A percentile compares a stretch with the other conserved stretches of the same genome.
Evolutionary conservation across 1,139 yeast genomes (phyloP).

Genomic region (Candida sp.): DNA sequence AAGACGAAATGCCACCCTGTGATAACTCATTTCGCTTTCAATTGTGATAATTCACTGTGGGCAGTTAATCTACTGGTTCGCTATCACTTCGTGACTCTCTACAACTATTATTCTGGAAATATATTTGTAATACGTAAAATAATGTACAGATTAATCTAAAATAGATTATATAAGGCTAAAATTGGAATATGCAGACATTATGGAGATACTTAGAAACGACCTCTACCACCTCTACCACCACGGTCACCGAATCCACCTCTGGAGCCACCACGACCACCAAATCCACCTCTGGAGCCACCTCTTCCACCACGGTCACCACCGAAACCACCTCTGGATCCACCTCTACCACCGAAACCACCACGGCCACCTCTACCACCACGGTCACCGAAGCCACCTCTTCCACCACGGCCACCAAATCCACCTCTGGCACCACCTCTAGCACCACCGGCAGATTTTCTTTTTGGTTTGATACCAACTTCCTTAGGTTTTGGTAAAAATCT

Average conservation of each 20-base stretch:
- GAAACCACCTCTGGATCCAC: slow-evolving; percentile 36
- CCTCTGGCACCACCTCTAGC: slow-evolving; percentile 25
- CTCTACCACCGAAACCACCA: slow-evolving; percentile 37
- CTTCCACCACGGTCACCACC: slow-evolving; percentile 27
- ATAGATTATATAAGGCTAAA: not conserved
- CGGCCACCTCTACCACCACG: slow-evolving; percentile 42
- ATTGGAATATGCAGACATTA: not conserved
- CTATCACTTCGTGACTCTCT: not conserved
- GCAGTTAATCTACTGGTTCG: not conserved
- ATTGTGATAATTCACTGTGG: too few species aligned
- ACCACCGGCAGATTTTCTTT: slow-evolving; percentile 53
- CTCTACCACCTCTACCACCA: slow-evolving; percentile 17
- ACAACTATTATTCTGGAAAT: not conserved
- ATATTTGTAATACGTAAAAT: not conserved
- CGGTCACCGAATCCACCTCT: slow-evolving; percentile 44
- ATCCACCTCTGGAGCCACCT: slow-evolving; percentile 34
- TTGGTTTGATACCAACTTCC: slow-evolving; percentile 73
- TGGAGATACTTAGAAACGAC: slow-evolving; percentile 9
- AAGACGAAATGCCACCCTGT: too few species aligned
- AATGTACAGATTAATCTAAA: not conserved
- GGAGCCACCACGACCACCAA: slow-evolving; percentile 46
- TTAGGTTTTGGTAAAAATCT: slow-evolving; percentile 94
- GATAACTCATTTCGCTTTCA: too few species aligned
- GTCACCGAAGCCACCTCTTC: slow-evolving; percentile 38
- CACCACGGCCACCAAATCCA: slow-evolving; percentile 29